These are phyloP conservation scores for Pyricularia grisea DNA, from an alignment of 2,329 filamentous ascomycete species.

Conservation along the genomic window DNA sequence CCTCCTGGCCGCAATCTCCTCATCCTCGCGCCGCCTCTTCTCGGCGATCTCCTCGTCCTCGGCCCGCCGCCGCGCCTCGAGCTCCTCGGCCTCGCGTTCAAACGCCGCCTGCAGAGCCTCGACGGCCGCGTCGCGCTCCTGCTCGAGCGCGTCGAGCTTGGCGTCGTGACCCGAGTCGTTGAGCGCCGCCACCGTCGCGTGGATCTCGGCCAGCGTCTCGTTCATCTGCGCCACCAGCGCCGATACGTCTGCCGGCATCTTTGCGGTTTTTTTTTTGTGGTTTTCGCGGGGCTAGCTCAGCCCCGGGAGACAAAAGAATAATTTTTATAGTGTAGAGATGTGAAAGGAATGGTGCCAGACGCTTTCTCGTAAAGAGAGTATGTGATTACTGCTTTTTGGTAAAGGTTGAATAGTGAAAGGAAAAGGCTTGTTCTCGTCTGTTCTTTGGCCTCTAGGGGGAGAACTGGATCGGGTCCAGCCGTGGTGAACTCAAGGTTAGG, in stretches of 20 bases:
- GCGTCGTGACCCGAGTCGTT: constrained; percentile 22
- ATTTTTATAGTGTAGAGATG: background rate
- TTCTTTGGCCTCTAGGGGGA: background rate
- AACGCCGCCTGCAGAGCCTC: constrained; percentile 20
- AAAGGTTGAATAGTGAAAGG: background rate
- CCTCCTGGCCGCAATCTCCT: constrained; percentile 26
- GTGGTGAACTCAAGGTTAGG: background rate
- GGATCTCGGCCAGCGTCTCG: constrained; percentile 29
- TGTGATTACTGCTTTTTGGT: background rate
- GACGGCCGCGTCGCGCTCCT: constrained; percentile 24
- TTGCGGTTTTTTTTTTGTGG: background rate
- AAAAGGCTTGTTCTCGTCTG: background rate
- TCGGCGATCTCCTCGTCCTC: constrained; percentile 23
- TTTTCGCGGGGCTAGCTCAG: background rate
- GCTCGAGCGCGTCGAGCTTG: constrained; percentile 28
- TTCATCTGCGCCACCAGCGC: constrained; percentile 31
- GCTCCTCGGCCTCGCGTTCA: constrained; percentile 18
- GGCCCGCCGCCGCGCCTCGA: constrained; percentile 18
- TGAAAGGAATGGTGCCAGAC: background rate
- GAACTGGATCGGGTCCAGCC: background rate
- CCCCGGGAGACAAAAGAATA: background rate
- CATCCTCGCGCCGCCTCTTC: constrained; percentile 28
- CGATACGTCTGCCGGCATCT: constrained; percentile 22
- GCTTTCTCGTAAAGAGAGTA: background rate
- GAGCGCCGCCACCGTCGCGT: constrained; percentile 24